phyloP scores from a whole-genome alignment of 108 stramenopile species.

The Skeletonema costatum region DNA sequence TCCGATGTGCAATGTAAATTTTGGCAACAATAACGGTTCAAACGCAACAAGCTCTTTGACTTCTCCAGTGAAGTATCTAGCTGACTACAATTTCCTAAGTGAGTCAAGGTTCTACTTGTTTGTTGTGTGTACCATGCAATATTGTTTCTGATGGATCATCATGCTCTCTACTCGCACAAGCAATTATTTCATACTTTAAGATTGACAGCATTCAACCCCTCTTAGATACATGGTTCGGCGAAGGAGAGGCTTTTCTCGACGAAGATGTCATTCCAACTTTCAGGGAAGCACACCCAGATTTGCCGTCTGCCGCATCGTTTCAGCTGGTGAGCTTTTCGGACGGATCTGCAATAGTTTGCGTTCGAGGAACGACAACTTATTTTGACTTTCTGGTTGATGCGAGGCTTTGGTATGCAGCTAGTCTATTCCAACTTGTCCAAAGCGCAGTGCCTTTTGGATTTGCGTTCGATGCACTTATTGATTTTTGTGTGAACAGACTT shows the following conservation, averaged over 20 bases:
- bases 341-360: not conserved
- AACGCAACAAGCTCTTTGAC: not conserved
- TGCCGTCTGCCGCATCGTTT: not conserved
- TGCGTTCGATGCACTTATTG: not conserved
- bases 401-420: conserved; percentile 9
- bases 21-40: not conserved
- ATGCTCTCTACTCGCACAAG: not conserved
- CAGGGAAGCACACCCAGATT: not conserved
- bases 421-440: conserved; percentile 12
- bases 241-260: not conserved
- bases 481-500: not conserved
- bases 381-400: conserved; percentile 22
- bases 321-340: conserved; percentile 12
- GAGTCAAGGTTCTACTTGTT: not conserved
- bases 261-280: not conserved
- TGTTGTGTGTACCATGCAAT: not conserved
- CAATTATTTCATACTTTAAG: conserved; percentile 12
- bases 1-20: not conserved
- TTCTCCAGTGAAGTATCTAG: conserved; percentile 3
- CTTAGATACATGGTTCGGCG: conserved; percentile 13
- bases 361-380: conserved; percentile 9
- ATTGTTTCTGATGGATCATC: not conserved
- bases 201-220: conserved; percentile 2
- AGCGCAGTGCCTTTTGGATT: conserved; percentile 14
- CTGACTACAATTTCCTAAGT: conserved; percentile 9